A percentile compares a stretch with the other conserved stretches of the same genome.
phyloP scores from a whole-genome alignment of 306 rosid genomes.

The Coriaria nepalensis region DNA sequence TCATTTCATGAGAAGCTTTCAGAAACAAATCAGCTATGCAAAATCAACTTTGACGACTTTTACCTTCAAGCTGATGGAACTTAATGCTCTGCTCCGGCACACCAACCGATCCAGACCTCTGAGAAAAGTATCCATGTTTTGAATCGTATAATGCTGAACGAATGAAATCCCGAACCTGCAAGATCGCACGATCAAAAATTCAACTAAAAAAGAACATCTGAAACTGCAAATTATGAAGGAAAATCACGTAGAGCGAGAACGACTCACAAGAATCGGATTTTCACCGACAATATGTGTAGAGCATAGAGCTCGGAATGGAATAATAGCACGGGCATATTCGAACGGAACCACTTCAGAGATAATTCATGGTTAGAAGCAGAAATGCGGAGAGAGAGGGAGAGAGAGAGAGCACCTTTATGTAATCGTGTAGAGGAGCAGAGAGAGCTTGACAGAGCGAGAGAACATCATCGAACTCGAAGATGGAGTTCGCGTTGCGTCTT shows the following conservation, averaged over 20 bases:
- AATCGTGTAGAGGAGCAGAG: conserved; percentile 11
- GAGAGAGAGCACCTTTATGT: conserved; percentile 35
- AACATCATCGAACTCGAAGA: not conserved
- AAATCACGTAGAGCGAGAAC: not conserved
- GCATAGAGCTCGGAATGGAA: conserved; percentile 33
- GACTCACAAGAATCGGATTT: conserved; percentile 63
- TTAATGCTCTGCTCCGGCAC: conserved; percentile 45
- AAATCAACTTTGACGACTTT: not conserved
- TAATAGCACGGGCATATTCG: conserved; percentile 17
- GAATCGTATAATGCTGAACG: conserved; percentile 87
- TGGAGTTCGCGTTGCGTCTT: too few species aligned
- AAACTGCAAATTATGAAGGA: conserved; percentile 2
- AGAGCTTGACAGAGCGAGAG: conserved; percentile 10
- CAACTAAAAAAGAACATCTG: conserved; percentile 6
- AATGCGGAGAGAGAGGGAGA: not conserved
- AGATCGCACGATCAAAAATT: not conserved
- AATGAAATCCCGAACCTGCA: conserved; percentile 87
- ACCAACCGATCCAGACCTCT: conserved; percentile 61
- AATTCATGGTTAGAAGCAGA: not conserved
- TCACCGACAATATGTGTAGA: conserved; percentile 67
- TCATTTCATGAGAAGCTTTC: not conserved
- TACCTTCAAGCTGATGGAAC: conserved; percentile 78
- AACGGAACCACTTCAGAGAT: conserved; percentile 25
- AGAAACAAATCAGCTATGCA: not conserved
- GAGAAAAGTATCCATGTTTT: conserved; percentile 67